Base-by-base conservation (phyloP, 1,284 basidiomycete species). In the Tetrapyrgos nigripes region DNA sequence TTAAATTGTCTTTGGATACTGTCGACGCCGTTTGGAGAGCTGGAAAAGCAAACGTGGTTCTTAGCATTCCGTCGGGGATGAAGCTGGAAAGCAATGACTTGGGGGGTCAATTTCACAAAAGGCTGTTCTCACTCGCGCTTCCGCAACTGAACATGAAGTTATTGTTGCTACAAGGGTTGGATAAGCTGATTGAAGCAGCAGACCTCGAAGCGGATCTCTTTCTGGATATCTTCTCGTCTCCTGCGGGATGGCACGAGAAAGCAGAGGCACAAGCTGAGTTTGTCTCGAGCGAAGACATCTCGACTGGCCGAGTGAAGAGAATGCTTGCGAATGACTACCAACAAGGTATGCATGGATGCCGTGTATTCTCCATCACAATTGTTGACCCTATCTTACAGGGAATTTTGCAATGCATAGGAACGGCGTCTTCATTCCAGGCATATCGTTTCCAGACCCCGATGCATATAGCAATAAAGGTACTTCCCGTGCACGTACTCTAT, bases 11-110 rank as follows among this genome's bases (percentile, higher is more conserved):
- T 1, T 29, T 91, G 13, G 79, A 78, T 33, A 69, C 79, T 4
- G 56, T 91, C 24, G 83, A 91, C 53, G 64, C 83, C 1, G 82
- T 84, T 2, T 85, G 88, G 78, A 74, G 76, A 49, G 78, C 81
- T 3, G 83, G 77, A 6, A 68, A 75, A 28, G 80, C 85, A 21
- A 87, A 85, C 0, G 48, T 92, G 1, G 79, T 87, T 17, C 48
- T 93, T 6, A 74, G 79, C 2, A 63, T 93, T 0, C 81, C 87
- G 0, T 65, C 73, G 10, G 93, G 93, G 4, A 59, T 95, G 21
- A 77, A 77, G 28, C 64, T 93, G 13, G 85, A 91, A 58, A 86
- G 78, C 61, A 95, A 94, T 66, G 90, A 94, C 66, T 75, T 91
- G 45, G 87, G 89, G 1, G 86, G 89, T 11, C 77, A 83, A 46